Evolutionary conservation across 257 asterid species (phyloP).

Genomic region (Asclepias syriaca): DNA sequence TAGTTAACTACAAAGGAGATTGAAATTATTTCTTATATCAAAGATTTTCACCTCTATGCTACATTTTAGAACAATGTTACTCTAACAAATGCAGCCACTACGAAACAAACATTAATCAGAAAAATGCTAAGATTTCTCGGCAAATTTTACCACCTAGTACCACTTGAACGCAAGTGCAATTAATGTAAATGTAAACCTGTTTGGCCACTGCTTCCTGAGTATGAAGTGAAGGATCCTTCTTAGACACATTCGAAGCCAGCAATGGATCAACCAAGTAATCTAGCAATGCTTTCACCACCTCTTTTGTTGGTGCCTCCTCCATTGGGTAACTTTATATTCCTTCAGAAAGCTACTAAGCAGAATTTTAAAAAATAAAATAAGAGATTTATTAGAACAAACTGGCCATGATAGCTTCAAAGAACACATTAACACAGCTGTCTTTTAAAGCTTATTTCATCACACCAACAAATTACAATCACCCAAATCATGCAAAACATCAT

Average conservation of each 20-base stretch:
- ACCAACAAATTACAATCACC: not conserved
- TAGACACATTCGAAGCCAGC: conserved; percentile 29
- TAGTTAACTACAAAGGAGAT: not conserved
- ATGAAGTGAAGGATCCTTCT: conserved; percentile 29
- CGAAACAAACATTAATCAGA: not conserved
- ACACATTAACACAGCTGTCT: not conserved
- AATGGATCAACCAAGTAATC: conserved; percentile 46
- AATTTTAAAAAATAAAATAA: not conserved
- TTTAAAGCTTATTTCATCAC: not conserved
- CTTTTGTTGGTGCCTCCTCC: conserved; percentile 27
- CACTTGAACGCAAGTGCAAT: not conserved
- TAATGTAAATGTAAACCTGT: conserved; percentile 39
- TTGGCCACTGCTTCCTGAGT: conserved; percentile 41
- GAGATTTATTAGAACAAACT: not conserved
- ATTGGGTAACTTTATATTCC: not conserved
- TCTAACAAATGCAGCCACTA: not conserved
- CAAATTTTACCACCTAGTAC: not conserved
- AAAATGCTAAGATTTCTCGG: not conserved
- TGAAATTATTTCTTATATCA: not conserved
- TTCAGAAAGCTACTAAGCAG: not conserved
- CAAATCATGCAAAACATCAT: not conserved
- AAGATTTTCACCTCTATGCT: not conserved
- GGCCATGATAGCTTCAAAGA: not conserved
- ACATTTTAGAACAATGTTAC: too few relatives aligned
- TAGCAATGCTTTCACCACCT: conserved; percentile 40